phyloP scores from a whole-genome alignment of 106 monocot genomes.

The Platanthera guangdongensis region DNA sequence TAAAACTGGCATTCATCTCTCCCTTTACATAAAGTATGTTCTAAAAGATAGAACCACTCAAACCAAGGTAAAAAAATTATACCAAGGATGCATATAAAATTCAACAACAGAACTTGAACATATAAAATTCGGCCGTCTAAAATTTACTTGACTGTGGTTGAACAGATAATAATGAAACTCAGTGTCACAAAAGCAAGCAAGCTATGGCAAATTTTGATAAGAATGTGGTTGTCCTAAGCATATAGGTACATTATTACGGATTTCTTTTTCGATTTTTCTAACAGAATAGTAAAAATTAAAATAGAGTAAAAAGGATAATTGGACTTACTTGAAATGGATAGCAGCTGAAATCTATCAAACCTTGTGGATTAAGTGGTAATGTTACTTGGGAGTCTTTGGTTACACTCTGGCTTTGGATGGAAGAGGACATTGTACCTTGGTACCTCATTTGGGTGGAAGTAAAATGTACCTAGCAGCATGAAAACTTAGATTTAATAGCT shows the following conservation, averaged over 20 bases:
- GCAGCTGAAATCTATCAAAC: constrained; percentile 69
- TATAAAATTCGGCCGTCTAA: no score
- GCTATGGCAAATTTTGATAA: background rate
- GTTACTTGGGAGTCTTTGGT: constrained; percentile 55
- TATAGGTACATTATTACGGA: background rate
- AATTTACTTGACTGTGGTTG: no score
- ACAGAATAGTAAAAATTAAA: background rate
- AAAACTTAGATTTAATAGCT: background rate
- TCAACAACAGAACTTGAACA: no score
- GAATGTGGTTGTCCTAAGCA: background rate
- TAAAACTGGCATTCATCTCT: no score
- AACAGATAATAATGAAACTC: background rate
- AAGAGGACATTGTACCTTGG: constrained; percentile 32
- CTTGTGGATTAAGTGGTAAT: constrained; percentile 65
- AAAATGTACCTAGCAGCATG: constrained; percentile 46
- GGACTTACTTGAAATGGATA: constrained; percentile 77
- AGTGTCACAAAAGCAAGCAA: background rate
- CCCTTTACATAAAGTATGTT: no score
- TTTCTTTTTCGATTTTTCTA: background rate
- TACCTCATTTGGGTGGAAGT: constrained; percentile 65
- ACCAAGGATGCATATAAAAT: no score
- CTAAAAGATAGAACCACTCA: no score
- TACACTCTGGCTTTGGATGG: constrained; percentile 25
- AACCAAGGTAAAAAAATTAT: no score
- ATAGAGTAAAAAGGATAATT: constrained; percentile 4